Evolutionary conservation across 2,329 filamentous ascomycete genomes (phyloP).

Genomic region (Tolypocladium tropicale): DNA sequence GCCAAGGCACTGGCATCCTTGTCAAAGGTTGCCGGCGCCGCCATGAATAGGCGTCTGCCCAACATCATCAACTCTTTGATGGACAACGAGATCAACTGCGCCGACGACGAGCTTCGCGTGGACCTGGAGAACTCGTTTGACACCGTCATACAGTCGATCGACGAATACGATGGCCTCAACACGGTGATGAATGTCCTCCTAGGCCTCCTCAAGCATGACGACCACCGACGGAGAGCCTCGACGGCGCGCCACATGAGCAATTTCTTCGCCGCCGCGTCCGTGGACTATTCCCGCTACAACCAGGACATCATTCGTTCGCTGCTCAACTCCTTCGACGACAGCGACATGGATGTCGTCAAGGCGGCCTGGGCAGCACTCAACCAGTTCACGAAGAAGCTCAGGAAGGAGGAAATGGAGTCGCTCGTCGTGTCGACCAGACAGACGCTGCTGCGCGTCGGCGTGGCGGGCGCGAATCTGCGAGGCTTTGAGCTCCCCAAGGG

Average conservation of each 20-base stretch:
- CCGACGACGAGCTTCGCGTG: constrained; percentile 59
- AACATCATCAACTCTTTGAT: constrained; percentile 88
- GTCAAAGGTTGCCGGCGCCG: constrained; percentile 78
- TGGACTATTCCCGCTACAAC: constrained; percentile 94
- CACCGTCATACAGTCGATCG: constrained; percentile 81
- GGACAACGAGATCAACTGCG: constrained; percentile 76
- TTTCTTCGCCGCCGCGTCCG: constrained; percentile 71
- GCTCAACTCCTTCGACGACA: constrained; percentile 85
- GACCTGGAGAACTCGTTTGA: constrained; percentile 80
- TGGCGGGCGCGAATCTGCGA: constrained; percentile 71
- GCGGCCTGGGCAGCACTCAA: constrained; percentile 79
- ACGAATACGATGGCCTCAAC: constrained; percentile 93
- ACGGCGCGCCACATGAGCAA: constrained; percentile 72
- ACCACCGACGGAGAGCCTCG: constrained; percentile 71
- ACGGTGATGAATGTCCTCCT: constrained; percentile 92
- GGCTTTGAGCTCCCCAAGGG: constrained; percentile 93
- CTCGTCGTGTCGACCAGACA: constrained; percentile 80
- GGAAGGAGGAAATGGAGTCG: constrained; percentile 97
- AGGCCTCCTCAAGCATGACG: constrained; percentile 79
- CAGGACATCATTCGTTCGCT: constrained; percentile 88
- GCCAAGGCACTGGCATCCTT: constrained; percentile 87
- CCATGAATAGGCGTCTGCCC: constrained; percentile 84
- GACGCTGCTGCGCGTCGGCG: constrained; percentile 78
- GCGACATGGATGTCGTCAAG: constrained; percentile 76
- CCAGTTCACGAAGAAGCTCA: constrained; percentile 78